Conservation (phyloP, 495 filamentous ascomycete species). For the Poronia punctata region DNA sequence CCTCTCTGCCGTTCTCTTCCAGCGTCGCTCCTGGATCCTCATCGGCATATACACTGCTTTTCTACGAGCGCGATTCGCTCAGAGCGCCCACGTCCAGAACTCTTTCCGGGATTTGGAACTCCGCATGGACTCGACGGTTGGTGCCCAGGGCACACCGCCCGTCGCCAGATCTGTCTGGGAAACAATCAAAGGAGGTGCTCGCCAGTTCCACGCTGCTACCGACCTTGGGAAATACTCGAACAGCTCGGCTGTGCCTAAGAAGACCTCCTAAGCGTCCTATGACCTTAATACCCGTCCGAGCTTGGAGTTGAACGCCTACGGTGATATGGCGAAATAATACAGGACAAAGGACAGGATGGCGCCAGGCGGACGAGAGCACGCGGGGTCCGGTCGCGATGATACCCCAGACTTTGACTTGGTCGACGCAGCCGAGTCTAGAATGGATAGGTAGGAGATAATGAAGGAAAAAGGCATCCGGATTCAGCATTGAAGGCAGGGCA, state of each 20-base stretch:
- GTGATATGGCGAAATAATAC: conserved; percentile 12
- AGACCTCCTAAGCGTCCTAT: conserved; percentile 31
- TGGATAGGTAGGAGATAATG: not conserved
- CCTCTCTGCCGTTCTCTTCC: conserved; percentile 72
- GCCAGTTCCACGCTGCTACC: conserved; percentile 70
- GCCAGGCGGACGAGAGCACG: not conserved
- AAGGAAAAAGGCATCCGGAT: not conserved
- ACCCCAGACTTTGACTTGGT: not conserved
- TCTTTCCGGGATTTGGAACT: conserved; percentile 66
- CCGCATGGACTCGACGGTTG: conserved; percentile 70
- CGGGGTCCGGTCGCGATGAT: not conserved
- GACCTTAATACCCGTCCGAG: conserved; percentile 3
- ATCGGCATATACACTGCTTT: conserved; percentile 81
- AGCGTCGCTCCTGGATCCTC: conserved; percentile 83
- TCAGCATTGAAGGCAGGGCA: conserved; percentile 4
- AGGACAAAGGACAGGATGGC: not conserved
- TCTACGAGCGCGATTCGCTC: conserved; percentile 81
- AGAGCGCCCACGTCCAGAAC: conserved; percentile 85
- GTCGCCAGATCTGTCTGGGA: conserved; percentile 79
- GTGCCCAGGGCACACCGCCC: conserved; percentile 82
- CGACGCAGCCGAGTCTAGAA: not conserved
- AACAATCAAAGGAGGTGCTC: conserved; percentile 61
- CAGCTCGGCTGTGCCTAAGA: conserved; percentile 47
- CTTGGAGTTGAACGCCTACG: conserved; percentile 13
- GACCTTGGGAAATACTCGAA: conserved; percentile 65